A percentile compares a stretch with the other conserved stretches of the same genome.
Conservation (phyloP, 179 eudicot genomes). For the Camellia oleifera region DNA sequence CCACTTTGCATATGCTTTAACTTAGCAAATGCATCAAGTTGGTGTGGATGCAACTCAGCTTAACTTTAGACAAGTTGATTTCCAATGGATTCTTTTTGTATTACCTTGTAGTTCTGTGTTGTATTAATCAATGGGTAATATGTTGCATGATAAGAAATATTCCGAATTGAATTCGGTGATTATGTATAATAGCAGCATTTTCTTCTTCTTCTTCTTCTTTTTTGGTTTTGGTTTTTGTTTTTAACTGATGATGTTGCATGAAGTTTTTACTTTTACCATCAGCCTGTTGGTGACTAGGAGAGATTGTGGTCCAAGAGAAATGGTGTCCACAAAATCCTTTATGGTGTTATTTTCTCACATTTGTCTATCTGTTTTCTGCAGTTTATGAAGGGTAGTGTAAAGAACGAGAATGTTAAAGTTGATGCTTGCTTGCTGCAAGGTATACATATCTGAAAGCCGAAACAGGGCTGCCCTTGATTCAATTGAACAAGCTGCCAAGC, state of each 20-base stretch:
- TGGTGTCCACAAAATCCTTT: slow-evolving; percentile 4
- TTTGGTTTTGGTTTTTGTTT: too few species aligned
- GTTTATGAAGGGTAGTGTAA: slow-evolving; percentile 17
- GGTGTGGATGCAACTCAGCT: background rate
- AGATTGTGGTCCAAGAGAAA: slow-evolving; percentile 11
- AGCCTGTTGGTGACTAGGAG: background rate
- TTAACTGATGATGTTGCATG: background rate
- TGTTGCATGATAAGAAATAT: background rate
- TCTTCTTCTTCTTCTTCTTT: background rate
- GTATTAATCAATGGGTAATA: background rate
- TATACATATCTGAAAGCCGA: slow-evolving; percentile 88
- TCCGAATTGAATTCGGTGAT: background rate
- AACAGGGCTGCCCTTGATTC: slow-evolving; percentile 68
- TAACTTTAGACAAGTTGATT: background rate
- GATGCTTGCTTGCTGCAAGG: slow-evolving; percentile 78
- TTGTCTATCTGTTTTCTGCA: slow-evolving; percentile 14
- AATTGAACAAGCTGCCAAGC: slow-evolving; percentile 69
- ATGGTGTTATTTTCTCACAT: slow-evolving; percentile 1
- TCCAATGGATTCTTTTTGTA: background rate
- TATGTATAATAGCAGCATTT: background rate
- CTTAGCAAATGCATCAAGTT: background rate
- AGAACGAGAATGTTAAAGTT: slow-evolving; percentile 47
- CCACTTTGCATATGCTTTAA: background rate
- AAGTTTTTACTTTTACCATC: background rate
- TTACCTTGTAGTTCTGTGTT: background rate